phyloP scores from a whole-genome alignment of 768 basidiomycete species.

The Gloeopeniophorella convolvens region DNA sequence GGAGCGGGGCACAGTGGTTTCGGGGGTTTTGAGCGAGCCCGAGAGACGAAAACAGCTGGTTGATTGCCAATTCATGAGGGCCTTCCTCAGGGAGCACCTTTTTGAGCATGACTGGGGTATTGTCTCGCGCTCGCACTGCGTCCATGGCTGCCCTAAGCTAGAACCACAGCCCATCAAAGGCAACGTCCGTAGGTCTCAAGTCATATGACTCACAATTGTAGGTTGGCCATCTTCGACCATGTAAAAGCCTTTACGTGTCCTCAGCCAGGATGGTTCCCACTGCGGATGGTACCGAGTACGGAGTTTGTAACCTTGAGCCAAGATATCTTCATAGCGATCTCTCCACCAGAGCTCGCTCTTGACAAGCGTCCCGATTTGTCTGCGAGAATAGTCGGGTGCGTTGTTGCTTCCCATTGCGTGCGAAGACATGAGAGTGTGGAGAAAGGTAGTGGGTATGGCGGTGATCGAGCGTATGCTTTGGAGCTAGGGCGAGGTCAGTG shows the following conservation, averaged over 20 bases:
- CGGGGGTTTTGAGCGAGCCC: conserved; percentile 14
- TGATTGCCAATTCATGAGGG: conserved; percentile 28
- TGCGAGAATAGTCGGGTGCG: too few species aligned
- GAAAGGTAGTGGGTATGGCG: too few species aligned
- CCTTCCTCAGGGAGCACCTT: conserved; percentile 1
- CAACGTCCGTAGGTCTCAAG: not conserved
- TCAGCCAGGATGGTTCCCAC: conserved; percentile 7
- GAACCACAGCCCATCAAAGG: too few species aligned
- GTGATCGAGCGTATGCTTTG: too few species aligned
- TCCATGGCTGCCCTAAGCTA: conserved; percentile 23
- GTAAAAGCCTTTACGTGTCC: not conserved
- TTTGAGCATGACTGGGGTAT: conserved; percentile 29
- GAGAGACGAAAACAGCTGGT: conserved; percentile 18
- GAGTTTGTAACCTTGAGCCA: not conserved
- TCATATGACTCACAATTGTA: not conserved
- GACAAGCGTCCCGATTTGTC: not conserved
- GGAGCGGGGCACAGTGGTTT: conserved; percentile 26
- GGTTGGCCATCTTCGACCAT: not conserved
- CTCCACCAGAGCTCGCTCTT: conserved; percentile 2
- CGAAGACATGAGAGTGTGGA: too few species aligned
- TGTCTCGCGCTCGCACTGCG: conserved; percentile 27
- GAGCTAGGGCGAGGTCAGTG: too few species aligned
- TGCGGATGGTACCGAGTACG: conserved; percentile 3
- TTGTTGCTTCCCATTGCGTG: too few species aligned
- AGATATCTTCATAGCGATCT: not conserved